Evolutionary conservation across 2,329 filamentous ascomycete species (phyloP).

Genomic region (Trichoderma atrobrunneum): DNA sequence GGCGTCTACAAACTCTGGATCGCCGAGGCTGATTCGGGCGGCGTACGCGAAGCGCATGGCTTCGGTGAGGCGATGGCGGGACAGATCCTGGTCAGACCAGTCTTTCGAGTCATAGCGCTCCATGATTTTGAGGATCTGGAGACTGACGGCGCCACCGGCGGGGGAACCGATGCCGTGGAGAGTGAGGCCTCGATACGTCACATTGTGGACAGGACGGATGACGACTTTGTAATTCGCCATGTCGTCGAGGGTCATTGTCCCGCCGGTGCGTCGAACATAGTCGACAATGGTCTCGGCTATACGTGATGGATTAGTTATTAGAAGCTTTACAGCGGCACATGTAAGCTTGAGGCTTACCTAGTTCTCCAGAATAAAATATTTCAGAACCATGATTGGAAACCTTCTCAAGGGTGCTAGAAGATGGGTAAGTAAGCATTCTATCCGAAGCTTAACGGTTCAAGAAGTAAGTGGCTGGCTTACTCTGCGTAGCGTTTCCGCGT

Average conservation of each 20-base stretch:
- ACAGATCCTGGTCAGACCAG: constrained; percentile 57
- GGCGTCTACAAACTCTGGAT: constrained; percentile 67
- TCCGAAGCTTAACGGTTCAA: neutral
- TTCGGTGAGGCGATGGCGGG: constrained; percentile 80
- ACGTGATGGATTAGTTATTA: constrained; percentile 35
- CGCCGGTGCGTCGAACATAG: constrained; percentile 65
- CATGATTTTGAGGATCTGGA: constrained; percentile 78
- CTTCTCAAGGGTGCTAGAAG: constrained; percentile 61
- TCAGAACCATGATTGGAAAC: constrained; percentile 72
- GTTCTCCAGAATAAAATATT: constrained; percentile 69
- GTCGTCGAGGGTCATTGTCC: constrained; percentile 83
- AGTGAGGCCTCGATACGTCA: constrained; percentile 67
- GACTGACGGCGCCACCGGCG: constrained; percentile 71
- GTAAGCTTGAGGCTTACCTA: constrained; percentile 40
- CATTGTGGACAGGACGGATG: constrained; percentile 60
- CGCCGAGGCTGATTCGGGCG: constrained; percentile 72
- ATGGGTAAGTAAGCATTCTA: constrained; percentile 21
- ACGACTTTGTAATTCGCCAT: constrained; percentile 69
- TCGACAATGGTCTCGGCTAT: constrained; percentile 70
- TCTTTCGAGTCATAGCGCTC: constrained; percentile 67
- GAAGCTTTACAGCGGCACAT: neutral
- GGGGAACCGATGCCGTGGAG: constrained; percentile 71
- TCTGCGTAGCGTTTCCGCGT: constrained; percentile 75
- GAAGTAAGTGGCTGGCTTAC: constrained; percentile 32
- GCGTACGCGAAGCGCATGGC: constrained; percentile 89